Evolutionary conservation across 306 rosid species (phyloP), one percentile per base, ranked within the genome.

Genomic region (Cucurbita pepo): DNA sequence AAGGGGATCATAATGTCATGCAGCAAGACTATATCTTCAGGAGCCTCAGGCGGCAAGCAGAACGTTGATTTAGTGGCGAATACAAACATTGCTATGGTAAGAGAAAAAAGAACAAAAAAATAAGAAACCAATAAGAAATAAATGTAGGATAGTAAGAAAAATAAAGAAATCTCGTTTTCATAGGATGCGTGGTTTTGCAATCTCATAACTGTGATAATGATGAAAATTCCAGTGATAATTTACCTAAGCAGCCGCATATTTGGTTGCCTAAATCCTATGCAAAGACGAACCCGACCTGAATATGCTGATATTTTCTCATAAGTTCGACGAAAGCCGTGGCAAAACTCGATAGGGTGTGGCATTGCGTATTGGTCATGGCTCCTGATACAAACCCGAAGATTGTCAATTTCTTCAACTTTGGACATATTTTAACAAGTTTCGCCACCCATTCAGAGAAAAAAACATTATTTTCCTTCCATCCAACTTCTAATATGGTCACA

Each of bases 401-500:
- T 25, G 85, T 77, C 81, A 92, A 56, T 52, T 78, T 88, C 77
- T 81, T 85, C 81, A 92, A 70, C 56, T 84, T 85, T 11, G 92
- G 97, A 73, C 96, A 89, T 75, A 86, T 81, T 78, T 85, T 89
- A 71, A 86, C 69, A 52, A 86, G 81, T 57, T 88, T 91, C 8
- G 80, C 89, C 11, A 89, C 96, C 96, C 95, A 89, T 2, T 59
- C 84, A 2, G 89, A 79, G 85, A 89, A 89, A 47, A 85, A 84
- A 72, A 88, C 95, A 72, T 61, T 86, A 47, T 86, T 81, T 50
- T 67, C 54, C 21, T 84, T 88, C 97, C 96, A 92, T 34, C 96
- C 97, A 64, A 92, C 88, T 78, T 92, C 95, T 67, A 92, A 79
- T 50, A 88, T 84, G 62, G 69, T 80, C 80, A 89, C 87, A 75